Evolutionary conservation across 2,329 filamentous ascomycete genomes (phyloP), one percentile per base, ranked within the genome.

Genomic region (Emmonsiellopsis sp.): DNA sequence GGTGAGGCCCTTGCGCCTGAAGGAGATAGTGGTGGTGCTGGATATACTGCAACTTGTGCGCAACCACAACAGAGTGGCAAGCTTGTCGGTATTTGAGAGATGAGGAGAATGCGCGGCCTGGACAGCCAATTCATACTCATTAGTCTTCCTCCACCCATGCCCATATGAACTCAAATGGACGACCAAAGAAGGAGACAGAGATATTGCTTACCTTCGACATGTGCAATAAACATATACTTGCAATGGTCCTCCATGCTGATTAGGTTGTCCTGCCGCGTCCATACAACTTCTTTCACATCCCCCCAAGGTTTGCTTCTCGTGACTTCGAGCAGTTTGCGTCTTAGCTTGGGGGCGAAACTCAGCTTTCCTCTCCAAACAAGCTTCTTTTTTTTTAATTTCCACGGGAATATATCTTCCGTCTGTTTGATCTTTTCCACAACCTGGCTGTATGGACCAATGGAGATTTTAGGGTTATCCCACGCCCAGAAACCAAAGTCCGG

Each of bases 401-500:
- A 71, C 0, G 65, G 62, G 0, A 65, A 47, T 51, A 65, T 33
- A 8, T 52, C 37, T 33, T 56, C 65, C 36, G 14, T n/a, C 11
- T 49, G 10, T 17, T 49, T 33, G 10, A 40, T 57, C 33, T 13
- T 39, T 49, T n/a, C 36, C 6, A 70, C 68, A 5, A 71, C 68
- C 47, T 70, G 63, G 48, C 67, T 62, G 45, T 64, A 70, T 0
- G 68, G 67, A 0, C 68, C 68, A 34, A 71, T 66, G 10, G 60
- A 59, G 39, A 68, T 69, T 2, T 61, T 56, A 1, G 56, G 55
- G 33, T 69, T 68, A 9, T 74, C 72, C 74, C 74, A 77, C 4
- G 70, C 68, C 73, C 74, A 79, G 62, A 73, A 77, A 46, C 74
- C 75, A 61, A 78, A 78, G 57, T 78, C 76, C 0, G 76, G 75